Evolutionary conservation across 2,329 filamentous ascomycete genomes (phyloP), one percentile per base, ranked within the genome.

Genomic region (Arthrobotrys megalospora): DNA sequence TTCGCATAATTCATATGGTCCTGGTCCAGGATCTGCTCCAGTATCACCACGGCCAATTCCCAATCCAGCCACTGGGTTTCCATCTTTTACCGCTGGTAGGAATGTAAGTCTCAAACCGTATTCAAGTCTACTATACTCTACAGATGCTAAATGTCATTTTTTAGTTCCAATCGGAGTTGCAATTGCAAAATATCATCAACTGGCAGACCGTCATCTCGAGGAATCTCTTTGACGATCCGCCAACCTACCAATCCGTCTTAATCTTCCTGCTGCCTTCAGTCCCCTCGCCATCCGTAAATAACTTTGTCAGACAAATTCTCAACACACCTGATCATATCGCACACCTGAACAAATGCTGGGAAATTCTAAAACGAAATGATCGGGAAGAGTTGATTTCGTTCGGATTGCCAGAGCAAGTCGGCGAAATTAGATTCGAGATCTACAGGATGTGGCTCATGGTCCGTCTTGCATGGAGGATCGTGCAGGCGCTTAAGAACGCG

Each of bases 391-490:
- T 79, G 52, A 62, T 72, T 7, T 73, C 76, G 2, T 79, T 79
- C 48, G 76, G 76, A 6, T 7, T 79, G 24, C 76, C 76, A 16
- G 76, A 79, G 19, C 60, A 64, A 24, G 68, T 79, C 43, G 76
- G 76, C 16, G 76, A 79, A 47, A 79, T 79, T 64, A 53, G 76
- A 79, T 79, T 79, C 34, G 76, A 79, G 45, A 79, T 79, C 28
- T 79, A 79, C 62, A 67, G 76, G 24, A 68, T 79, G 69, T 79
- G 76, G 76, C 62, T 79, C 38, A 58, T 79, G 63, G 68, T 72
- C 36, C 67, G 69, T 34, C 63, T 79, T 19, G 76, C 76, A 19
- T 79, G 76, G 76, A 73, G 76, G 32, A 68, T 79, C n/a, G 68
- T 73, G 12, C 76, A 79, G 67, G 76, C 76, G 28, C 55, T 79